phyloP scores from a whole-genome alignment of 164 flowering plant genomes.

The Umbellularia californica region DNA sequence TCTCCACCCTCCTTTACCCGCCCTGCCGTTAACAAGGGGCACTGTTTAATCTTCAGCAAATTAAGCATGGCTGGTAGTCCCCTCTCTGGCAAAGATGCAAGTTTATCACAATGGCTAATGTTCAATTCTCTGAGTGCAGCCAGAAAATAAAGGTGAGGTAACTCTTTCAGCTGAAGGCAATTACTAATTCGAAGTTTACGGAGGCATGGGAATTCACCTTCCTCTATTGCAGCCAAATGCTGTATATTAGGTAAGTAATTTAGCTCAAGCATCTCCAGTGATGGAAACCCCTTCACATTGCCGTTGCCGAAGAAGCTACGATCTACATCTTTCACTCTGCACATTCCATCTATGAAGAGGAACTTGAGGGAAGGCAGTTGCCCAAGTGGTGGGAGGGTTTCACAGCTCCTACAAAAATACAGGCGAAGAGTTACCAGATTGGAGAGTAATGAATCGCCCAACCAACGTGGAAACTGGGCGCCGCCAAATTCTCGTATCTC shows the following conservation, averaged over 20 bases:
- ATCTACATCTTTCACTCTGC: background rate
- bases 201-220: constrained; percentile 8
- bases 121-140: too few relatives aligned
- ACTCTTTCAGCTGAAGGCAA: background rate
- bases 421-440: background rate
- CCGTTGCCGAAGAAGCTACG: background rate
- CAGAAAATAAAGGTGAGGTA: background rate
- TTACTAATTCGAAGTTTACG: background rate
- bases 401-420: background rate
- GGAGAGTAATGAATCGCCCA: background rate
- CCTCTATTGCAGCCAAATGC: background rate
- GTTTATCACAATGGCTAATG: too few relatives aligned
- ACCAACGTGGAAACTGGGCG: constrained; percentile 8
- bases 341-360: background rate
- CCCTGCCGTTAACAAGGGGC: too few relatives aligned
- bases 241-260: background rate
- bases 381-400: constrained; percentile 8
- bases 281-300: background rate
- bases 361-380: constrained; percentile 3
- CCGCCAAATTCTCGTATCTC: background rate
- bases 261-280: constrained; percentile 2
- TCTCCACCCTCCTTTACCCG: too few relatives aligned
- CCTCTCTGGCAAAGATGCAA: too few relatives aligned
- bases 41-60: too few relatives aligned
- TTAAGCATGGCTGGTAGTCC: too few relatives aligned